phyloP scores from a whole-genome alignment of 768 basidiomycete species.

The Dendrothele bispora region DNA sequence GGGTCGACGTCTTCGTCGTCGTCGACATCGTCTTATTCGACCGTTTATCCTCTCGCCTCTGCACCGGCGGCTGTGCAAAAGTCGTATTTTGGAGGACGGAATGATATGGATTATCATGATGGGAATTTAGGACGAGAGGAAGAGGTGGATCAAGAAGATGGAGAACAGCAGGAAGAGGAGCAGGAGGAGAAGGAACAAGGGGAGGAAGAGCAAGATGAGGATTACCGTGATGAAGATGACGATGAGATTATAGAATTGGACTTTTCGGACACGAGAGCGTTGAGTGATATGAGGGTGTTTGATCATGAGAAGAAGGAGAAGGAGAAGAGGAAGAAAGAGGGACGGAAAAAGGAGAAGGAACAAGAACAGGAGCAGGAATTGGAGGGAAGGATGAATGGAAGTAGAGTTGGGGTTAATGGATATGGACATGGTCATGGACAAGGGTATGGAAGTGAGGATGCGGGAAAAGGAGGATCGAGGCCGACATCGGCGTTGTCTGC shows the following conservation, averaged over 20 bases:
- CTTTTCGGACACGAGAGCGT: slow-evolving; percentile 5
- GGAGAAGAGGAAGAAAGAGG: slow-evolving; percentile 1
- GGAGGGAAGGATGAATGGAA: too few species aligned
- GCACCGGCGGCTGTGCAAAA: too few species aligned
- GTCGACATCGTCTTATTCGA: neutral
- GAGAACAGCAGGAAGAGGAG: neutral
- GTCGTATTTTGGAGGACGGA: too few species aligned
- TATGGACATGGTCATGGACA: too few species aligned
- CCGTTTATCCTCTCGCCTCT: neutral
- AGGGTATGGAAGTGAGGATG: too few species aligned
- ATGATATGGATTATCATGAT: too few species aligned
- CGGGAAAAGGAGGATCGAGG: too few species aligned
- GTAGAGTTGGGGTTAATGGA: too few species aligned
- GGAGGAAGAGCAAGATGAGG: neutral
- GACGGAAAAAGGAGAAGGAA: neutral
- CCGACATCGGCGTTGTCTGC: too few species aligned
- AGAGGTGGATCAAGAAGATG: neutral
- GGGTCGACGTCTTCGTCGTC: neutral
- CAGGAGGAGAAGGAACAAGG: neutral
- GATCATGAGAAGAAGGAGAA: slow-evolving; percentile 1
- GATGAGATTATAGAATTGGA: slow-evolving; percentile 5
- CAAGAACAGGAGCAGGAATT: too few species aligned
- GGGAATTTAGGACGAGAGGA: too few species aligned
- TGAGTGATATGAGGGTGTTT: slow-evolving; percentile 3
- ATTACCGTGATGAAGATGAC: slow-evolving; percentile 1